Base-by-base conservation (phyloP, 139 green algal genomes). In the Chlamydomonas asymmetrica region DNA sequence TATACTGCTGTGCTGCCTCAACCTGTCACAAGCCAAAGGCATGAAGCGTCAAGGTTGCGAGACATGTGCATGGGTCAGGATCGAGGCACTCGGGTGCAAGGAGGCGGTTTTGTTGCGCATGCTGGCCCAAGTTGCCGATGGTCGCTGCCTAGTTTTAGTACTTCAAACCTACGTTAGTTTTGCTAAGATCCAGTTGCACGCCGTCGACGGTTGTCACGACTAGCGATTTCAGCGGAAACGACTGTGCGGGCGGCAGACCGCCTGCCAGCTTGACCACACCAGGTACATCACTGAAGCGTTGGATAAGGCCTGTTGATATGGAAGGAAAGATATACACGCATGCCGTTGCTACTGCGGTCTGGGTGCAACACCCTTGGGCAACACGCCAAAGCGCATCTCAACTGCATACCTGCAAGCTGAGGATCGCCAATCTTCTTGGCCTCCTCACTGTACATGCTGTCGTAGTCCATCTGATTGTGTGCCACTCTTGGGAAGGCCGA, bases 401-500 rank as follows among this genome's bases (percentile, higher is more conserved):
- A 25, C 22, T 5, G 50, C 22, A 60, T 37, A 76, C 70, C 70
- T 22, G 57, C 57, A 25, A 76, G 25, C 29, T 56, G 67, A 4
- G 70, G 56, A 8, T 45, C 23, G 1, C 29, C 60, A 6, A 76
- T 61, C 4, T 57, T 56, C 5, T n/a, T 34, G 3, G 70, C 70
- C 57, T 76, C 70, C 1, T 22, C 39, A 25, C 56, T 68, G n/a
- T 48, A 25, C 29, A 76, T 68, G 40, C 56, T 56, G 2, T 48
- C 25, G 22, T 75, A 75, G 59, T 75, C 69, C 54, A 66, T 75
- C n/a, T n/a, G n/a, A n/a, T n/a, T n/a, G n/a, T n/a, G n/a, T n/a
- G n/a, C n/a, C n/a, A n/a, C n/a, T n/a, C n/a, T n/a, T n/a, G n/a
- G n/a, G n/a, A n/a, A n/a, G n/a, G n/a, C n/a, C n/a, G n/a, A n/a